Evolutionary conservation across 179 eudicot genomes (phyloP), one percentile per base, ranked within the genome.

Genomic region (Gypsophila paniculata): DNA sequence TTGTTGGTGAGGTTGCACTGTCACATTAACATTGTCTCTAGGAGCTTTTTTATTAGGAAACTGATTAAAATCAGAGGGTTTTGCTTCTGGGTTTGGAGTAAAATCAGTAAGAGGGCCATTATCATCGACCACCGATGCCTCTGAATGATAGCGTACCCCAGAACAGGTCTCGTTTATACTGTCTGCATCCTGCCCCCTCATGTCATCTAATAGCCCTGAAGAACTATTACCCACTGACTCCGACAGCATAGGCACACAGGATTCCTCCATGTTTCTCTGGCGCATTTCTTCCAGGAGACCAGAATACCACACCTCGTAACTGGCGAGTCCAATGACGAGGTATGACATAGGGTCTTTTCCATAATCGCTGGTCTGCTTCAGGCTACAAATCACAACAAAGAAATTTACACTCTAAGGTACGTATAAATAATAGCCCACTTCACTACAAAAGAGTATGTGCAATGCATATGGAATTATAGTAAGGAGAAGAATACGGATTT

Each of bases 301-400:
- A 70, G 82, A 70, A 84, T 85, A 86, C 98, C 96, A 93, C 46
- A 84, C 66, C 74, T 86, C 84, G 79, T 71, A 89, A 79, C 76
- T 86, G 62, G 86, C 73, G 79, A 89, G 78, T 51, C 98, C 96
- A 69, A 87, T 86, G 70, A 91, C 80, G 85, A 93, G 82, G 84
- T 87, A 82, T 66, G 88, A 77, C n/a, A 80, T 64, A 36, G 91
- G 91, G 61, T 91, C 88, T 19, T 74, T 76, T 26, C 74, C 82
- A 70, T 77, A 84, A 54, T 82, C 89, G 71, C 49, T 74, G 68
- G 84, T 80, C 79, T 85, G 85, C 85, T 76, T 78, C 38, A 87
- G 82, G 73, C 96, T 93, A 83, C 73, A 76, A 34, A 22, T 59
- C 42, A 51, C 61, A 46, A 49, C 65, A 74, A 75, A 59, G 8